Evolutionary conservation across 805 yeast genomes (phyloP).

Genomic region (Schwanniomyces sp.): DNA sequence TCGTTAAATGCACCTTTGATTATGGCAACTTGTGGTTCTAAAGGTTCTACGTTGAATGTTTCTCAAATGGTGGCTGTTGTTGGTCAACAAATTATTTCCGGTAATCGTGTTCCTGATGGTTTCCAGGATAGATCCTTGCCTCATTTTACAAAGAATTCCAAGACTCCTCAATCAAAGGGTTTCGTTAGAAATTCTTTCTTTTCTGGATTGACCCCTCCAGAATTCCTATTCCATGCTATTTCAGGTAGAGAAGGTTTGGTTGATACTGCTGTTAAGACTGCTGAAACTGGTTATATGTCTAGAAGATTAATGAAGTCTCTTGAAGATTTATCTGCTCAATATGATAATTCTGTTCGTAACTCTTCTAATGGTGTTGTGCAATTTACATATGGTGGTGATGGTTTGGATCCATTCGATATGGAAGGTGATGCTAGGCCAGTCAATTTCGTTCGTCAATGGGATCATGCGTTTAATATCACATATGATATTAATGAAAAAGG

Average conservation of each 20-base stretch:
- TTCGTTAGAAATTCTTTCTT: slow-evolving; percentile 96
- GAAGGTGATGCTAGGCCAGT: slow-evolving; percentile 98
- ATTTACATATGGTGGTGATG: slow-evolving; percentile 98
- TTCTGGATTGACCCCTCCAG: slow-evolving; percentile 98
- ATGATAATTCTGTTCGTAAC: slow-evolving; percentile 92
- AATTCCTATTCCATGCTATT: slow-evolving; percentile 98
- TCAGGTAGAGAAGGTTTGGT: slow-evolving; percentile 99
- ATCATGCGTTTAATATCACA: slow-evolving; percentile 78
- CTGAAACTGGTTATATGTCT: slow-evolving; percentile 98
- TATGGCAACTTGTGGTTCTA: slow-evolving; percentile 99
- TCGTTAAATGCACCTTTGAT: slow-evolving; percentile 92
- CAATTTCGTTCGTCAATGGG: slow-evolving; percentile 92
- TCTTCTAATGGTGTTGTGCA: slow-evolving; percentile 96
- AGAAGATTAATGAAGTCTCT: slow-evolving; percentile 96
- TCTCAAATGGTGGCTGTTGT: slow-evolving; percentile 99
- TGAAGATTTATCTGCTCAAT: slow-evolving; percentile 91
- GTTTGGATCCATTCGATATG: slow-evolving; percentile 97
- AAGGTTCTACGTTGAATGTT: slow-evolving; percentile 96
- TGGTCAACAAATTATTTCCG: slow-evolving; percentile 97
- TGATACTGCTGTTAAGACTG: slow-evolving; percentile 99
- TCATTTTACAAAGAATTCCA: slow-evolving; percentile 92
- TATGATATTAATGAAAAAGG: slow-evolving; percentile 53
- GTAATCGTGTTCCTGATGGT: slow-evolving; percentile 99
- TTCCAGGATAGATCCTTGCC: slow-evolving; percentile 98
- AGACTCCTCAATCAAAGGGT: slow-evolving; percentile 97